Evolutionary conservation across 805 yeast genomes (phyloP), one percentile per base, ranked within the genome.

Genomic region (Ogataea corticis): DNA sequence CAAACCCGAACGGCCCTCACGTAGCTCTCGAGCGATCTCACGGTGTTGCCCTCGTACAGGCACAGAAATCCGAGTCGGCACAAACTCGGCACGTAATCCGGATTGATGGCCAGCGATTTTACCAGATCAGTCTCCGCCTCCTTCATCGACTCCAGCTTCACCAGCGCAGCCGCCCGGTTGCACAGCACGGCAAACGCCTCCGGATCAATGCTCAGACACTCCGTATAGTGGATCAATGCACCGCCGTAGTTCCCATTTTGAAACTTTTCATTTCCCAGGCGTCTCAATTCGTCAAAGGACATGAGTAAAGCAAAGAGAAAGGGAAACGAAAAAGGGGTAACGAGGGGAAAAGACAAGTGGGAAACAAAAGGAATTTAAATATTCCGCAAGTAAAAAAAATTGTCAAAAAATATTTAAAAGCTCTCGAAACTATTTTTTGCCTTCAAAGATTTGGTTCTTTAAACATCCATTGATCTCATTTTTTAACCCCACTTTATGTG

Each of bases 161-260:
- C 65, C 44, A 63, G 64, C 10, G 69, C 66, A 2, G 75, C 74
- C 2, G 73, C 73, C 44, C 77, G 57, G 52, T 69, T 70, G 18
- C 70, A 67, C 29, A 66, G 62, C 7, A 72, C 38, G 3, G 68
- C 58, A 41, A 60, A 59, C 18, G 67, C 60, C 3, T 51, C 41
- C 17, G 73, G 71, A 30, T 66, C 68, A 5, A 55, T 40, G 10
- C 50, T 46, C 3, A 72, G 39, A 6, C 71, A 73, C 43, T 65
- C 62, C 0, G 76, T 68, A 49, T 70, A 72, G 34, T 50, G 58
- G 15, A 65, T 57, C 19, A 72, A 43, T 3, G 76, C 74, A 2
- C 58, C 62, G 3, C 66, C 62, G 38, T 51, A 61, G 44, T 61
- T 61, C 7, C 50, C 51, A 6, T 38, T 42, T 15, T 55, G 50